Conservation (phyloP, 176 grass and related monocot genomes). For the Avena insularis region DNA sequence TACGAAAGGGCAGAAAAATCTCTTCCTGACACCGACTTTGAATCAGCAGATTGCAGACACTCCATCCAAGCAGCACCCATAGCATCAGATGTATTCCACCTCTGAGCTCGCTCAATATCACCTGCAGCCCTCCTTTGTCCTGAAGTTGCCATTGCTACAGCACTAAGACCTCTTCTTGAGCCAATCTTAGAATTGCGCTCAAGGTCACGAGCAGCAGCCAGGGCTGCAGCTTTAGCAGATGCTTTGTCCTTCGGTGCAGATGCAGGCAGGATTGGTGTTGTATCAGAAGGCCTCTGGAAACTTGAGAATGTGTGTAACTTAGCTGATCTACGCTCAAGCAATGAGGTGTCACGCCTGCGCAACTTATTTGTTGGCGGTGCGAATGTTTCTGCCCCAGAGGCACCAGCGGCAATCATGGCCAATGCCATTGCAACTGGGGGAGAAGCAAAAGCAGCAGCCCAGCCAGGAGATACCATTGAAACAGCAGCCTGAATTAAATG, state of each 20-base stretch:
- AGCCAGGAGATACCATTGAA: constrained; percentile 77
- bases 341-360: constrained; percentile 67
- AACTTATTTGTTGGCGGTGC: constrained; percentile 52
- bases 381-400: constrained; percentile 68
- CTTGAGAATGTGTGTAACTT: constrained; percentile 76
- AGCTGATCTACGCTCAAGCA: constrained; percentile 66
- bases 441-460: constrained; percentile 92
- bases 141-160: constrained; percentile 88
- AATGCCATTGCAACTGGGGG: constrained; percentile 87
- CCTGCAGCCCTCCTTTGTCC: constrained; percentile 71
- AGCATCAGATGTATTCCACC: constrained; percentile 85
- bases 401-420: constrained; percentile 87
- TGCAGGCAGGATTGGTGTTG: constrained; percentile 34
- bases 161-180: constrained; percentile 82
- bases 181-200: constrained; percentile 78
- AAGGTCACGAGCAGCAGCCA: constrained; percentile 79
- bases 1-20: constrained; percentile 81
- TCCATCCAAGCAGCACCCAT: constrained; percentile 89
- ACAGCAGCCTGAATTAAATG: constrained; percentile 64
- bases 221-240: constrained; percentile 72
- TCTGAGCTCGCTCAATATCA: constrained; percentile 78
- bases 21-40: constrained; percentile 71
- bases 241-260: constrained; percentile 76
- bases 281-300: constrained; percentile 71
- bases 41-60: constrained; percentile 71